Evolutionary conservation across 2,329 filamentous ascomycete species (phyloP), one percentile per base, ranked within the genome.

Genomic region (Arthrobotrys sphaeroides): DNA sequence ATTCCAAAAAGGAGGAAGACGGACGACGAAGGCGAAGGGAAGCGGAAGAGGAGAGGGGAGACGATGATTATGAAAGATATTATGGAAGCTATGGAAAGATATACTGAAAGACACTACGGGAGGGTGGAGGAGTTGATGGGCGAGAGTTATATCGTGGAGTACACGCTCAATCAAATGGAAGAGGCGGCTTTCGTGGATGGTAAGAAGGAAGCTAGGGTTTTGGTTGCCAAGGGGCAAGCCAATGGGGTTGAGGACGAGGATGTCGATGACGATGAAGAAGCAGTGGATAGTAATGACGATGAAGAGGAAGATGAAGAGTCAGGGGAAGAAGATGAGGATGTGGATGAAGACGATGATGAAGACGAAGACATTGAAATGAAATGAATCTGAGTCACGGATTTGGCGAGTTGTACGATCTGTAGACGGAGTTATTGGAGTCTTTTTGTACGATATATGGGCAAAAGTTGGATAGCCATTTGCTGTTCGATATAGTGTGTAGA

Each of bases 71-170:
- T 97, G 80, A 91, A 91, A 81, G 93, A 97, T 80, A 89, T 99
- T 2, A 82, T 97, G 40, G 91, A 94, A 78, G 94, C 90, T n/a
- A 85, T 99, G 72, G 90, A 89, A 79, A 91, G 91, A 13, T 98
- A 99, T 82, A 97, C 94, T 0, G 93, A 98, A 83, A 88, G 94
- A 78, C 95, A 99, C 82, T 97, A 96, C 82, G 91, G 90, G 82
- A 87, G 94, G 65, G 87, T 95, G 79, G 94, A 97, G 82, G 94
- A 96, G 80, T 84, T 97, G 79, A 89, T 94, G 42, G 94, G 98
- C 81, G 95, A 98, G 84, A 96, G 94, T 81, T 98, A 94, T 83
- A 83, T 99, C 80, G 88, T 98, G 42, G 93, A 97, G 83, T 98
- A 96, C 86, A 96, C 94, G 77, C 28, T 75, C 12, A 75, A 75